Evolutionary conservation across 768 basidiomycete species (phyloP).

Genomic region (Boletus rufocinnamomeus): DNA sequence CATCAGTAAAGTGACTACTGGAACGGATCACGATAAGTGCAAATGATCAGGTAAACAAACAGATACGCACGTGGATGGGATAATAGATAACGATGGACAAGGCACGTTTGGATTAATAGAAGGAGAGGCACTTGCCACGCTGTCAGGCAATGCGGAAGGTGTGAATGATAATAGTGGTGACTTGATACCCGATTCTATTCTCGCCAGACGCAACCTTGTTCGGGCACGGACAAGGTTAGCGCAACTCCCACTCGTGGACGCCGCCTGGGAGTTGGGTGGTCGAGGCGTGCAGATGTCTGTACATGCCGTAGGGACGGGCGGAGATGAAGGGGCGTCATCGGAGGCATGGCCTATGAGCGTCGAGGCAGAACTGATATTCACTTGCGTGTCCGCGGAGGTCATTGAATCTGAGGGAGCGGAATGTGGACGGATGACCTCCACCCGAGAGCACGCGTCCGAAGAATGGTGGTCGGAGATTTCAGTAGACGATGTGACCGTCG

Average conservation of each 20-base stretch:
- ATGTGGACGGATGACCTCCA: not conserved
- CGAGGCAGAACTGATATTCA: constrained; percentile 5
- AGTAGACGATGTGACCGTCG: not conserved
- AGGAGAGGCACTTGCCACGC: constrained; percentile 10
- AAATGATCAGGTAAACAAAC: constrained; percentile 19
- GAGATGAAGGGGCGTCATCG: constrained; percentile 19
- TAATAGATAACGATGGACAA: constrained; percentile 5
- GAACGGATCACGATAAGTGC: constrained; percentile 15
- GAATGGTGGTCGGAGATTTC: constrained; percentile 11
- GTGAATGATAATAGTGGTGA: constrained; percentile 2
- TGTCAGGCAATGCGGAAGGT: constrained; percentile 13
- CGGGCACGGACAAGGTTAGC: constrained; percentile 22
- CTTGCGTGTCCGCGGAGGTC: constrained; percentile 3
- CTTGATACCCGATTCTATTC: constrained; percentile 13
- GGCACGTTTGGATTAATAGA: not conserved
- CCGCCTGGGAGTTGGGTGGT: constrained; percentile 15
- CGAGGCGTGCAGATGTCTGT: constrained; percentile 8
- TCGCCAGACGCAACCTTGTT: constrained; percentile 21
- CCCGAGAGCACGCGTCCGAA: constrained; percentile 1
- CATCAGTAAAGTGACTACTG: constrained; percentile 19
- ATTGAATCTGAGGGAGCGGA: constrained; percentile 1
- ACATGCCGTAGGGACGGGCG: constrained; percentile 2
- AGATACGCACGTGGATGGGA: constrained; percentile 26
- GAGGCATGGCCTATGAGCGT: not conserved
- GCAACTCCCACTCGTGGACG: constrained; percentile 7